These are phyloP conservation scores for Aspergillus bombycis DNA, from an alignment of 2,329 filamentous ascomycete genomes.

Conservation along the genomic window DNA sequence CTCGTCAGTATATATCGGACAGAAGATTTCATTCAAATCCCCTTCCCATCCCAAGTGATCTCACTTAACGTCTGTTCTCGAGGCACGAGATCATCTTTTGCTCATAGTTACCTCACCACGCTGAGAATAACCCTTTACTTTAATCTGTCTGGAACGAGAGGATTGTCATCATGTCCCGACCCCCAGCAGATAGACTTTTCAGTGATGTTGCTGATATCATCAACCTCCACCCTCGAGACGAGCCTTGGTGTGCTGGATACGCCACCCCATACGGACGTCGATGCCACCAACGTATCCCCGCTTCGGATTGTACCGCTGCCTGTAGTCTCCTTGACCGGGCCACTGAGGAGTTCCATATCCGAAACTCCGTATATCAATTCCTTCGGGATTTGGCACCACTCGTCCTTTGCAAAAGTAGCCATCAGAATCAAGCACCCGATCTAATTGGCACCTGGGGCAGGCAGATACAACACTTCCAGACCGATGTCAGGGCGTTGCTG, in stretches of 20 bases:
- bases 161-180: not conserved
- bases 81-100: not conserved
- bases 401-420: slow-evolving; percentile 24
- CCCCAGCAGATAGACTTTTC: not conserved
- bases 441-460: slow-evolving; percentile 1
- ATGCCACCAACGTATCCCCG: slow-evolving; percentile 19
- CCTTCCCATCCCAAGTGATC: too few relatives aligned
- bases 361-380: slow-evolving; percentile 16
- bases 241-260: slow-evolving; percentile 23
- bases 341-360: slow-evolving; percentile 15
- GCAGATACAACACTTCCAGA: not conserved
- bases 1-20: not conserved
- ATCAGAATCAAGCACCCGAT: slow-evolving; percentile 23
- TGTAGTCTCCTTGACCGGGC: slow-evolving; percentile 19
- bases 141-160: not conserved
- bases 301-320: slow-evolving; percentile 15
- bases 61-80: too few relatives aligned
- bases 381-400: slow-evolving; percentile 26
- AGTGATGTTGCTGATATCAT: slow-evolving; percentile 22
- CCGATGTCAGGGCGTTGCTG: too few relatives aligned
- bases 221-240: slow-evolving; percentile 20
- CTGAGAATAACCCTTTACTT: not conserved
- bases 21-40: not conserved
- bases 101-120: not conserved
- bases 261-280: slow-evolving; percentile 20